These are phyloP conservation scores for Polytrichum commune DNA, from an alignment of 225 moss, liverwort and hornwort genomes.

Conservation along the genomic window DNA sequence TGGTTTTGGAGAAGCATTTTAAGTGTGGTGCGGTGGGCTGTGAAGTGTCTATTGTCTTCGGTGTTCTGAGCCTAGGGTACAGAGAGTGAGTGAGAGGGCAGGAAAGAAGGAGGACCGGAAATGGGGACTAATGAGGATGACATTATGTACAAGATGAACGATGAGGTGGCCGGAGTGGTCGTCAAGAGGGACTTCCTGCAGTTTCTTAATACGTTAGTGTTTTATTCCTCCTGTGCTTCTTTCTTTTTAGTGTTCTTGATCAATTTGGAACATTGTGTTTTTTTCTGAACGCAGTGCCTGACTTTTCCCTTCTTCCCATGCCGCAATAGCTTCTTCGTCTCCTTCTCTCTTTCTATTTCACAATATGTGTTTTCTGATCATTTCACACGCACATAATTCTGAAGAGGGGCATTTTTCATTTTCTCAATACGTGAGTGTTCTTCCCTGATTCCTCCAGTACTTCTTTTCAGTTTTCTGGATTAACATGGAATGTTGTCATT, in stretches of 20 bases:
- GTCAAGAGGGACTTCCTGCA: slow-evolving; percentile 53
- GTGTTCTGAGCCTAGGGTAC: no score
- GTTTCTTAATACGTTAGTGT: slow-evolving; percentile 56
- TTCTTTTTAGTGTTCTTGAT: background rate
- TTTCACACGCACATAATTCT: background rate
- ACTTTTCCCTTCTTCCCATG: background rate
- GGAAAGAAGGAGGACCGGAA: background rate
- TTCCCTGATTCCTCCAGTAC: no score
- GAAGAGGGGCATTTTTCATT: background rate
- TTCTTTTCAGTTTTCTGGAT: no score
- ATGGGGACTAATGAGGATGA: slow-evolving; percentile 51
- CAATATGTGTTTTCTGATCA: no score
- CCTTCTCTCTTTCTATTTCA: no score
- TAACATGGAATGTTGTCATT: no score
- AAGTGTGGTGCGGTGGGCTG: no score
- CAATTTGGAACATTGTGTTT: background rate
- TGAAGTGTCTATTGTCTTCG: background rate
- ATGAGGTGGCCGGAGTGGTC: slow-evolving; percentile 43
- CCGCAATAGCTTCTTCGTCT: no score
- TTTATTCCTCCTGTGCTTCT: background rate
- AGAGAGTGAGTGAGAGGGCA: no score
- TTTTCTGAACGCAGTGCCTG: background rate
- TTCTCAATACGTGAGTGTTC: no score
- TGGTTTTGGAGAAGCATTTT: no score
- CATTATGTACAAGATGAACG: slow-evolving; percentile 46